Percentiles rank a stretch among this genome's conserved stretches.
These are phyloP conservation scores for Cavenderia fasciculata DNA, from an alignment of 78 protist genomes.

Conservation along the genomic window DNA sequence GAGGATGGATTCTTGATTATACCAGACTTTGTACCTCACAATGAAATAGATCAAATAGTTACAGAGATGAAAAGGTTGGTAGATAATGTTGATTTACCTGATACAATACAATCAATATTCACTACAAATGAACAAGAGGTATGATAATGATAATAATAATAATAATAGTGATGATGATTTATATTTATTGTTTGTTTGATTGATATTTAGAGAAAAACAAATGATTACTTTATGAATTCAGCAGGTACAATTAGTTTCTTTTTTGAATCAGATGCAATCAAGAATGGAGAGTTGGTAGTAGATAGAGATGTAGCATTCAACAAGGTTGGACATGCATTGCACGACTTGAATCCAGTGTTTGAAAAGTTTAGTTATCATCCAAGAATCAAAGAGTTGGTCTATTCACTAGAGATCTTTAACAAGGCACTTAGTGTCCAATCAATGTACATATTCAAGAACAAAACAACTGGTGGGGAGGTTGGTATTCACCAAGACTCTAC, in stretches of 20 bases:
- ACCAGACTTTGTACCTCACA: not conserved
- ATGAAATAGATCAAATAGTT: conserved; percentile 20
- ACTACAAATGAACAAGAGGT: conserved; percentile 51
- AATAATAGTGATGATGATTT: not conserved
- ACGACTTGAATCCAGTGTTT: conserved; percentile 71
- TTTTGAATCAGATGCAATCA: conserved; percentile 76
- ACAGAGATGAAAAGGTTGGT: conserved; percentile 30
- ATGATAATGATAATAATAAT: not conserved
- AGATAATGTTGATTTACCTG: conserved; percentile 7
- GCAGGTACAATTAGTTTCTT: conserved; percentile 78
- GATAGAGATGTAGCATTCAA: conserved; percentile 35
- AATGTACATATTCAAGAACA: conserved; percentile 87
- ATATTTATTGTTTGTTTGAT: not conserved
- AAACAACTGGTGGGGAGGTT: conserved; percentile 84
- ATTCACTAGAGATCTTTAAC: conserved; percentile 30
- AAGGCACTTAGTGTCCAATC: conserved; percentile 77
- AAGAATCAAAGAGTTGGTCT: conserved; percentile 32
- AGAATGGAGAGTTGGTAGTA: conserved; percentile 43
- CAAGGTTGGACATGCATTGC: conserved; percentile 85
- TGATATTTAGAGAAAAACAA: conserved; percentile 71
- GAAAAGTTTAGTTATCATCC: conserved; percentile 57
- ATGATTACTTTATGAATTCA: conserved; percentile 66
- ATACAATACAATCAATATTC: not conserved
- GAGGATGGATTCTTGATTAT: conserved; percentile 35
- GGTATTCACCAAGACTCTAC: conserved; percentile 84